Evolutionary conservation across 768 basidiomycete genomes (phyloP), one percentile per base, ranked within the genome.

Genomic region (Rhodotorula diobovata): DNA sequence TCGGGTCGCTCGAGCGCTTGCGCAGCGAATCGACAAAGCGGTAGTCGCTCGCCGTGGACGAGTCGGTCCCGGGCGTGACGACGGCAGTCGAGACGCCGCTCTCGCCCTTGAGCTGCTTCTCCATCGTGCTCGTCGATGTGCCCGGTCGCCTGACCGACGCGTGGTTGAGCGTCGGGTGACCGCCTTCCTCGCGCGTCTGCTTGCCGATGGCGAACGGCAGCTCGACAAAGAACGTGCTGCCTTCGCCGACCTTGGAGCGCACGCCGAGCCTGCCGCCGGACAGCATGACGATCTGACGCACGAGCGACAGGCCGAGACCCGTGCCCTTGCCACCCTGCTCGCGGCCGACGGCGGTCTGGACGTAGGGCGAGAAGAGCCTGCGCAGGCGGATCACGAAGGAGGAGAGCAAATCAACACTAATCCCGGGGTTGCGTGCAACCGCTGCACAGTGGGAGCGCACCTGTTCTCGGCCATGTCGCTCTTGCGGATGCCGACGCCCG

Each of bases 241-340:
- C 79, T 4, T 76, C 48, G 35, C 75, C 77, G 32, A 60, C 59
- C 35, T 68, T 70, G 25, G 74, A 76, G 39, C 76, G 73, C 23
- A 84, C 83, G 48, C 82, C 82, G 56, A 84, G 73, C 59, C 83
- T 78, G 28, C 83, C 83, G 35, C 81, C 79, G 25, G 76, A 77
- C 35, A 83, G 78, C 72, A 80, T 80, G 61, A 84, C 81, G 69
- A 84, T 83, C 63, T 82, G 81, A 28, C 82, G 77, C 20, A 82
- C 81, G 32, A 84, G 77, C 10, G 82, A 81, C 12, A 84, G 72
- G 48, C 83, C 83, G 10, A 84, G 70, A 4, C 83, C 83, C 8
- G 82, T 81, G 0, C 83, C 83, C 76, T 82, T 82, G 9, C 83
- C 82, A 55, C 83, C 82, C 72, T 84, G 83, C 54, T 81, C 77